Evolutionary conservation across 2,329 filamentous ascomycete species (phyloP), one percentile per base, ranked within the genome.

Genomic region (Basipetospora chlamydospora): DNA sequence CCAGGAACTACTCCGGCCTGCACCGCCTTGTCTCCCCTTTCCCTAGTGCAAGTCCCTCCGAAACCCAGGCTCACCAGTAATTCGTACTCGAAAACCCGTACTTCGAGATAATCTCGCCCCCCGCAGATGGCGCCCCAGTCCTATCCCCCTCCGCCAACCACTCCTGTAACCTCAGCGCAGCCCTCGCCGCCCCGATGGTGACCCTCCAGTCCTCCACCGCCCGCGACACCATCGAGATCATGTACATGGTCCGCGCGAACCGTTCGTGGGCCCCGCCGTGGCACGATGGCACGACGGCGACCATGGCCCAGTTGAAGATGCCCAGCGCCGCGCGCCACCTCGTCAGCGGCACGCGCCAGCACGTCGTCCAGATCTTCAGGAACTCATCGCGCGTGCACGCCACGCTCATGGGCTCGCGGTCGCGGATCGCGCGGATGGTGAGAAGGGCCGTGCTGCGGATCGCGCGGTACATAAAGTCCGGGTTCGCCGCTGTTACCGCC

Each of bases 181-280:
- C 54, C 11, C 47, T 48, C 17, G 59, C 57, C 4, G 59, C 51
- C 5, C 54, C 53, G 3, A 52, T 50, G 1, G 54, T 54, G 9
- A 66, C 51, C 32, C 63, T 59, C 66, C 66, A 70, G 41, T 64
- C 62, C 33, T 67, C 64, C 22, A 66, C 50, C 1, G 56, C 59
- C 38, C 66, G 57, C 36, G 64, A 61, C 42, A 65, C 56, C 28
- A 63, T 51, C 4, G 56, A 59, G 7, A 57, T 51, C 11, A 60
- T 57, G 20, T 65, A 50, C 41, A 65, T 49, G 25, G 58, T 63
- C 53, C 62, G 66, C 42, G 64, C 55, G 36, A 65, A 64, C 12
- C 62, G 55, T 18, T 58, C 59, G 18, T 60, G 57, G 2, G 58
- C 50, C 10, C 54, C 54, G 4, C 48, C 46, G 30, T 61, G 54